These are phyloP conservation scores for Cercophora samala DNA, from an alignment of 495 filamentous ascomycete species.

Conservation along the genomic window DNA sequence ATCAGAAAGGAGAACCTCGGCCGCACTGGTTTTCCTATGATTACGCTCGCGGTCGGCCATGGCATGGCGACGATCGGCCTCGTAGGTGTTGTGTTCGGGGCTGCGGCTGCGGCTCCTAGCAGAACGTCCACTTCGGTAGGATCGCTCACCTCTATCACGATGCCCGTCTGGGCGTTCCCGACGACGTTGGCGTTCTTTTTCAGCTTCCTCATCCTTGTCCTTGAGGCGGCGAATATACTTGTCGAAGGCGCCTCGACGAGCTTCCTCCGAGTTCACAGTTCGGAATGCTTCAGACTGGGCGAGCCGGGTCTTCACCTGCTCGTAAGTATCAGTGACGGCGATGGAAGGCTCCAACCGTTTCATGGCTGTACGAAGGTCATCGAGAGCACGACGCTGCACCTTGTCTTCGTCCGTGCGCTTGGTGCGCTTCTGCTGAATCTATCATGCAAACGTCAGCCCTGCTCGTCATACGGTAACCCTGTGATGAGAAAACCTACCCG, in stretches of 20 bases:
- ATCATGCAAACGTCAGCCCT: constrained; percentile 9
- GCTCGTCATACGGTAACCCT: not conserved
- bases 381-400: constrained; percentile 77
- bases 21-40: constrained; percentile 72
- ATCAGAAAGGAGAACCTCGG: constrained; percentile 56
- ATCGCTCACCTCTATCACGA: constrained; percentile 57
- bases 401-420: constrained; percentile 80
- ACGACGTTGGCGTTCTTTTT: constrained; percentile 66
- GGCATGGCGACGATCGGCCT: constrained; percentile 81
- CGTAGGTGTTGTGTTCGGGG: constrained; percentile 82
- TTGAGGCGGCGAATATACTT: constrained; percentile 86
- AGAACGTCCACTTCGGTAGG: constrained; percentile 53
- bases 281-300: constrained; percentile 79
- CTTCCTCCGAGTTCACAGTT: constrained; percentile 73
- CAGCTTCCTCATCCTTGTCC: constrained; percentile 84
- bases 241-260: constrained; percentile 81
- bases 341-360: constrained; percentile 91
- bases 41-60: constrained; percentile 83
- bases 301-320: constrained; percentile 73
- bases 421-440: constrained; percentile 62
- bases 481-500: constrained; percentile 40
- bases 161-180: constrained; percentile 57
- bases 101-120: constrained; percentile 57
- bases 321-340: constrained; percentile 73
- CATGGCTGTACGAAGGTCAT: constrained; percentile 80